Evolutionary conservation across 176 grass and related monocot genomes (phyloP).

Genomic region (Guadua angustifolia): DNA sequence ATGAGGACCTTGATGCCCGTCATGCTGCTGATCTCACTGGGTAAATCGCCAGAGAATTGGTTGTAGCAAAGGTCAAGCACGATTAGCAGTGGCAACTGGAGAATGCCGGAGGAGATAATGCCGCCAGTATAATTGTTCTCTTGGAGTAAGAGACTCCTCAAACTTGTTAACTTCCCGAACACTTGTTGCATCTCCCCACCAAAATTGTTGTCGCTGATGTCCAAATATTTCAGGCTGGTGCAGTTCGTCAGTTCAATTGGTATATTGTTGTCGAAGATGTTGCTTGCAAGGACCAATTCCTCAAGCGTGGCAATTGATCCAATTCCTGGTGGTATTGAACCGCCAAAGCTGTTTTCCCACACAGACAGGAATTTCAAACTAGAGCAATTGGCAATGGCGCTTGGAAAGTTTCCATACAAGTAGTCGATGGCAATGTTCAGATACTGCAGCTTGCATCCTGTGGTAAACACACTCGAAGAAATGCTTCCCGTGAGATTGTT

Average conservation of each 20-base stretch:
- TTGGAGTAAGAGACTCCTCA: slow-evolving; percentile 46
- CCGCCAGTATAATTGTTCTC: slow-evolving; percentile 51
- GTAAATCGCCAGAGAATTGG: slow-evolving; percentile 44
- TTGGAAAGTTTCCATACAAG: slow-evolving; percentile 43
- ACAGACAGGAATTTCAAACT: slow-evolving; percentile 34
- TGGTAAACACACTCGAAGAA: slow-evolving; percentile 33
- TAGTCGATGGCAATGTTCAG: slow-evolving; percentile 23
- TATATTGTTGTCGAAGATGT: slow-evolving; percentile 46
- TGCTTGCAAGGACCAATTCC: slow-evolving; percentile 46
- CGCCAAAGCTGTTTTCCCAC: background rate
- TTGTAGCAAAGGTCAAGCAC: slow-evolving; percentile 60
- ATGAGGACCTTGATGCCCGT: slow-evolving; percentile 40
- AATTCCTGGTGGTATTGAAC: slow-evolving; percentile 41
- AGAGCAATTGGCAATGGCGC: slow-evolving; percentile 60
- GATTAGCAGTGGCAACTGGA: slow-evolving; percentile 39
- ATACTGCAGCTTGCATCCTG: background rate
- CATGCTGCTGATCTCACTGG: slow-evolving; percentile 46
- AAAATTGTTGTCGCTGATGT: slow-evolving; percentile 56
- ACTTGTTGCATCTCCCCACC: slow-evolving; percentile 52
- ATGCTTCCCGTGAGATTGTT: slow-evolving; percentile 56
- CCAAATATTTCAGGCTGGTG: slow-evolving; percentile 43
- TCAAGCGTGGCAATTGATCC: slow-evolving; percentile 33
- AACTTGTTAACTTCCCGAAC: slow-evolving; percentile 43
- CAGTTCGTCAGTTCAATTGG: slow-evolving; percentile 55
- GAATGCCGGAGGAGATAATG: slow-evolving; percentile 58